Percentiles rank a stretch among this genome's conserved stretches.
Evolutionary conservation across 208 protist genomes (phyloP).

Genomic region (Trypanosoma caninum): DNA sequence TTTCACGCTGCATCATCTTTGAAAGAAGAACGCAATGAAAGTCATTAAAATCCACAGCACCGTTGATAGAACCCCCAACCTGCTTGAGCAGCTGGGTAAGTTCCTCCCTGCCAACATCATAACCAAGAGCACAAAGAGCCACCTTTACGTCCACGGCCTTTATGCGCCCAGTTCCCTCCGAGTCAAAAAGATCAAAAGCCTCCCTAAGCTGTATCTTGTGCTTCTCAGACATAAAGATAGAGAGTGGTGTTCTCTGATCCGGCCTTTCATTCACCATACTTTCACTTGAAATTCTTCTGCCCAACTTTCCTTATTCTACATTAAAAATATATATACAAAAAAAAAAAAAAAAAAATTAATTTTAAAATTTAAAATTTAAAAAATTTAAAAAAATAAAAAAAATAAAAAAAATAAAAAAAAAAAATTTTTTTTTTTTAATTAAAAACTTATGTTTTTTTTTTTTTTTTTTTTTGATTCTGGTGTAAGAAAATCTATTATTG

Average conservation of each 20-base stretch:
- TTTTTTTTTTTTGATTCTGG: too few relatives aligned
- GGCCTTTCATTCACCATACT: conserved; percentile 7
- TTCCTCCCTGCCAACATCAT: conserved; percentile 90
- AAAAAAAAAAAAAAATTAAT: conserved; percentile 4
- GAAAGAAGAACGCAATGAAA: conserved; percentile 82
- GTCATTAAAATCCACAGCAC: conserved; percentile 87
- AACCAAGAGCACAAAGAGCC: conserved; percentile 92
- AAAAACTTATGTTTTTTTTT: not conserved
- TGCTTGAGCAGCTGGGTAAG: conserved; percentile 76
- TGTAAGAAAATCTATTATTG: not conserved
- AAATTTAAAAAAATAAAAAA: conserved; percentile 12
- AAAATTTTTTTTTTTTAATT: conserved; percentile 8
- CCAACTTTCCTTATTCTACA: conserved; percentile 15
- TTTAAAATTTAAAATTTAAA: conserved; percentile 10
- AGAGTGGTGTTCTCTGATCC: conserved; percentile 29
- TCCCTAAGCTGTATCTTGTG: conserved; percentile 87
- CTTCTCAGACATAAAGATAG: conserved; percentile 65
- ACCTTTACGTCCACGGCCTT: conserved; percentile 89
- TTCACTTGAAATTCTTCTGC: conserved; percentile 1
- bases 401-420: conserved; percentile 21
- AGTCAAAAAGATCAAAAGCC: conserved; percentile 97
- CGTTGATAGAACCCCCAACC: conserved; percentile 45
- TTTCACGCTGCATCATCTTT: conserved; percentile 85
- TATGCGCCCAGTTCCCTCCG: conserved; percentile 88
- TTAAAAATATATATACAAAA: too few relatives aligned